phyloP scores from a whole-genome alignment of 2,329 filamentous ascomycete genomes.

The Fusarium pseudocircinatum region DNA sequence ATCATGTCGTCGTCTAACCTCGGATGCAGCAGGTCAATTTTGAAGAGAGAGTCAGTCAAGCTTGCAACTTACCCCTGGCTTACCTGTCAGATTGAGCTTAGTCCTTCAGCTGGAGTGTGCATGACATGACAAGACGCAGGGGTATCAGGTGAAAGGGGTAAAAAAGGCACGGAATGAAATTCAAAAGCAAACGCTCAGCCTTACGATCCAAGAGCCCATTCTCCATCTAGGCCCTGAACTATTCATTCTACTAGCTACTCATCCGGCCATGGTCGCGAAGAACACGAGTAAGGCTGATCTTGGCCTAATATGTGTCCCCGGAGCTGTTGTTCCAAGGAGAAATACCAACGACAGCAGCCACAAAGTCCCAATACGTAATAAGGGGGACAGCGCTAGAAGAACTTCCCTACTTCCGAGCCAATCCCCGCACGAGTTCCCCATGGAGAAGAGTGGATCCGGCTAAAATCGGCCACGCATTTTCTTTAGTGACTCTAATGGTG shows the following conservation, averaged over 20 bases:
- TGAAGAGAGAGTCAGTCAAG: neutral
- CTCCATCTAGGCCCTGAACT: neutral
- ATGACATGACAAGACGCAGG: neutral
- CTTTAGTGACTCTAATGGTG: neutral
- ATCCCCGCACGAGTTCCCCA: slow-evolving; percentile 29
- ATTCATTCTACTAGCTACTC: neutral
- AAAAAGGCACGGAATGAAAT: neutral
- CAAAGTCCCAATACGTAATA: slow-evolving; percentile 11
- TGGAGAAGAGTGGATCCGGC: slow-evolving; percentile 20
- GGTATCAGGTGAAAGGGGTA: neutral
- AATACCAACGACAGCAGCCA: neutral
- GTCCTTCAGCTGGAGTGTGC: slow-evolving; percentile 1
- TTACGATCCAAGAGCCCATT: neutral
- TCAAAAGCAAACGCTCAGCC: neutral
- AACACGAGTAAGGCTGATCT: neutral
- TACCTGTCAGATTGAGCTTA: neutral
- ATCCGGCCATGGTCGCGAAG: neutral
- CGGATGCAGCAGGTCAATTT: neutral
- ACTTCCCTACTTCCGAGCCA: slow-evolving; percentile 5
- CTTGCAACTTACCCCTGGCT: neutral
- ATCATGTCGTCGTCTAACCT: slow-evolving; percentile 1
- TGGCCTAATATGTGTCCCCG: neutral
- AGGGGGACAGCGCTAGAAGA: neutral
- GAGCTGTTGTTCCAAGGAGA: slow-evolving; percentile 4
- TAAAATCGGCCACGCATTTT: neutral